Base-by-base conservation (phyloP, 495 filamentous ascomycete genomes). In the Lasiosphaeria ovina region DNA sequence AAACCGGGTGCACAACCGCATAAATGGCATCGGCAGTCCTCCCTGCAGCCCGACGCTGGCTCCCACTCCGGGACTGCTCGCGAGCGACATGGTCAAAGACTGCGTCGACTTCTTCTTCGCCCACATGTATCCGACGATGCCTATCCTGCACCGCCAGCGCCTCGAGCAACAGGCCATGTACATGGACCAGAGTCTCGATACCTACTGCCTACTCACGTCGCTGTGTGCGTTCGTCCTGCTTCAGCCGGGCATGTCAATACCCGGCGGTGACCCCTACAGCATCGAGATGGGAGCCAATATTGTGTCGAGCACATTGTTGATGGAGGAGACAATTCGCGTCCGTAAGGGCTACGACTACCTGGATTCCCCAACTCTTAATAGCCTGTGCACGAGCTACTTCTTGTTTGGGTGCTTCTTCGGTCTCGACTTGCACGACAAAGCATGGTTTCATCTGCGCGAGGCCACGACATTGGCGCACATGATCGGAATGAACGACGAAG, bases 181-280 rank as follows among this genome's bases (percentile, higher is more conserved):
- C 71, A 84, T 83, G 74, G 87, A 83, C 69, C 84, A 76, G 47
- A 86, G 84, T n/a, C 72, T 84, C 24, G 88, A 89, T 60, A 82
- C 87, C 11, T 96, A 96, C 74, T 91, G 90, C 51, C 83, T 95
- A 42, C 71, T 96, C 42, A 85, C 85, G 3, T 85, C 91, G 6
- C 73, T 96, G 3, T 94, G 89, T 67, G 89, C 89, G 1, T 92
- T 89, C 66, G 91, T 93, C 66, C 85, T 92, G 77, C 90, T 94
- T 24, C 92, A 96, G 67, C 86, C 91, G 0, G 85, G 88, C 57
- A 91, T 93, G 77, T 80, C 77, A 4, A 76, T 83, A 33, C 81
- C 82, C 0, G 71, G 77, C 6, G 58, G 77, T 34, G 77, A 86
- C 52, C 81, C 82, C 51, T 77, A 82, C 24, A 74, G 73, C 35